Conservation (phyloP, 306 rosid species). For the Trifolium subterraneum region DNA sequence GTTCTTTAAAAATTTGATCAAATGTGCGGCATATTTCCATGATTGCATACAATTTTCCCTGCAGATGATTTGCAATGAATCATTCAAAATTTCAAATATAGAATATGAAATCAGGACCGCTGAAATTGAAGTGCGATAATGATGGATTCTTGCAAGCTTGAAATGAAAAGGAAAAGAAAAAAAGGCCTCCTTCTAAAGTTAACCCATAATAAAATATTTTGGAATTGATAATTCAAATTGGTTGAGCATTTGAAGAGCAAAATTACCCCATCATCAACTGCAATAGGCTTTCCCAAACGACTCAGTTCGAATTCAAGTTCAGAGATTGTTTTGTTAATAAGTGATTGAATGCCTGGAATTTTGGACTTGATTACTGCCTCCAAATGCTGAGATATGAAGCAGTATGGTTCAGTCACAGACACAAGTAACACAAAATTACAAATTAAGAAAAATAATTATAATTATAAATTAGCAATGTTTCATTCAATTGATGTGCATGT, state of each 20-base stretch:
- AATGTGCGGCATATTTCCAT: constrained; percentile 92
- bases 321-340: constrained; percentile 77
- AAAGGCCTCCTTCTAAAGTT: constrained; percentile 7
- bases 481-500: not conserved
- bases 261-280: constrained; percentile 91
- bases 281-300: constrained; percentile 90
- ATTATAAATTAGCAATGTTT: not conserved
- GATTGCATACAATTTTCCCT: constrained; percentile 91
- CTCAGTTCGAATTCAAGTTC: constrained; percentile 91
- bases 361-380: constrained; percentile 96
- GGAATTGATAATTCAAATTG: constrained; percentile 3
- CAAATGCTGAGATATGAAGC: constrained; percentile 72
- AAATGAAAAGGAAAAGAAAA: constrained; percentile 9
- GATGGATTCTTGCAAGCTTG: constrained; percentile 28
- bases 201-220: not conserved
- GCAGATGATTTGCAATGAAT: constrained; percentile 45
- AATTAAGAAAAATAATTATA: not conserved
- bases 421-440: constrained; percentile 2
- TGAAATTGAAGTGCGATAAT: not conserved
- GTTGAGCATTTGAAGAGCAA: constrained; percentile 30
- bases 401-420: constrained; percentile 27
- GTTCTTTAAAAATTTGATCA: constrained; percentile 89
- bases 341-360: constrained; percentile 92
- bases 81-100: constrained; percentile 27
- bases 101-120: constrained; percentile 1